Conservation (phyloP, 495 filamentous ascomycete species). For the Podospora didyma region DNA sequence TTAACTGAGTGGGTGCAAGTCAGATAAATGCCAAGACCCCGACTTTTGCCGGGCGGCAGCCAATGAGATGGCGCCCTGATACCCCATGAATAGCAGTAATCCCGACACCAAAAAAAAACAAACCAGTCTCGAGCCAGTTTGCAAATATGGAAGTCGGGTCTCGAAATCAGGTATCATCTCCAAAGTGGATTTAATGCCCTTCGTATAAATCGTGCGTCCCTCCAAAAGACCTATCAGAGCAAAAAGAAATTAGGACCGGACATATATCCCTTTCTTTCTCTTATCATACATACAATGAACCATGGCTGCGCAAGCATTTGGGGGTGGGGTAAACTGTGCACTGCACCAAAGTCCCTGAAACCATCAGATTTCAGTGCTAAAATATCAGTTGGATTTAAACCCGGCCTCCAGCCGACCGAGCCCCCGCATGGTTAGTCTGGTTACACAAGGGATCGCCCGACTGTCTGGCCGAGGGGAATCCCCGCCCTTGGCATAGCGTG, state of each 20-base stretch:
- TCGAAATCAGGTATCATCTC: neutral
- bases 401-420: neutral
- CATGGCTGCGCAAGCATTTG: neutral
- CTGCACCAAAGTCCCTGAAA: neutral
- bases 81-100: conserved; percentile 3
- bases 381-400: neutral
- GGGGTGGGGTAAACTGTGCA: neutral
- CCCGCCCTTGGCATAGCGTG: neutral
- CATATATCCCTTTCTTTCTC: too few species aligned
- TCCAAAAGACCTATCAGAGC: too few species aligned
- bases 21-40: conserved; percentile 13
- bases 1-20: conserved; percentile 7
- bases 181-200: neutral
- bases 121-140: too few species aligned
- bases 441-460: conserved; percentile 3
- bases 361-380: neutral
- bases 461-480: neutral
- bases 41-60: conserved; percentile 13
- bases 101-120: neutral
- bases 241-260: too few species aligned
- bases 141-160: too few species aligned
- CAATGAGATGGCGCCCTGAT: conserved; percentile 5
- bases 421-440: neutral
- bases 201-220: too few species aligned
- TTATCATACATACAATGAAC: too few species aligned